These are phyloP conservation scores for Cerrena zonata DNA, from an alignment of 1,284 basidiomycete species.

Conservation along the genomic window DNA sequence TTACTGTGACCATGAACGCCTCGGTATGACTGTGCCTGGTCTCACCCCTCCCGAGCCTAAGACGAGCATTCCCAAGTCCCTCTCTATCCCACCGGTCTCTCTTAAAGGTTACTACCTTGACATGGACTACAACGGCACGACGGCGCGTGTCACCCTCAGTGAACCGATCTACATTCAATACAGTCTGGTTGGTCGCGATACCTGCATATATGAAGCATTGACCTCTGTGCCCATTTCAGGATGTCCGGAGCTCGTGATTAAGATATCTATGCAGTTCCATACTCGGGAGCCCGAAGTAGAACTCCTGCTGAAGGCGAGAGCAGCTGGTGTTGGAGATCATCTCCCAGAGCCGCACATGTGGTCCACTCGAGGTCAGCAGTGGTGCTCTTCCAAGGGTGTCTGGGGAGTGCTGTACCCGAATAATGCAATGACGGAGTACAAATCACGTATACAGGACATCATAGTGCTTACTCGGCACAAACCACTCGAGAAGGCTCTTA, in stretches of 20 bases:
- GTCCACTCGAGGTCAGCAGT: not conserved
- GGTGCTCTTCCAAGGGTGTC: not conserved
- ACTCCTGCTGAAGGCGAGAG: not conserved
- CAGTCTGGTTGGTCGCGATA: slow-evolving; percentile 2
- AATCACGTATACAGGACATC: slow-evolving; percentile 1
- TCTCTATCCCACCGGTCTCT: not conserved
- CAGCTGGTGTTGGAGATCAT: slow-evolving; percentile 1
- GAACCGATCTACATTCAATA: slow-evolving; percentile 4
- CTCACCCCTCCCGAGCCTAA: not conserved
- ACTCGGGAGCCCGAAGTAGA: not conserved
- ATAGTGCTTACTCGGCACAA: slow-evolving; percentile 8
- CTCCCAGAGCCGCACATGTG: slow-evolving; percentile 5
- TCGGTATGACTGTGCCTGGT: not conserved
- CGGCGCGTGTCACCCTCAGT: slow-evolving; percentile 1
- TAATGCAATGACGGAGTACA: not conserved
- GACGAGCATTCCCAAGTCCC: not conserved
- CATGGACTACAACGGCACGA: too few species aligned
- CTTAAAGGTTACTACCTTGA: not conserved
- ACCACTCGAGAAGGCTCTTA: slow-evolving; percentile 3
- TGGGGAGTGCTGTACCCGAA: not conserved
- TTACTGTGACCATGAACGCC: not conserved
- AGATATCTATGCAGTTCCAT: slow-evolving; percentile 1
- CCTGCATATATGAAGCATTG: slow-evolving; percentile 4
- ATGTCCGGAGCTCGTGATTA: not conserved
- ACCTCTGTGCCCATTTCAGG: not conserved